Percentiles rank a stretch among this genome's conserved stretches.
Conservation (phyloP, 2,329 filamentous ascomycete genomes). For the Colletotrichum tamarilloi region DNA sequence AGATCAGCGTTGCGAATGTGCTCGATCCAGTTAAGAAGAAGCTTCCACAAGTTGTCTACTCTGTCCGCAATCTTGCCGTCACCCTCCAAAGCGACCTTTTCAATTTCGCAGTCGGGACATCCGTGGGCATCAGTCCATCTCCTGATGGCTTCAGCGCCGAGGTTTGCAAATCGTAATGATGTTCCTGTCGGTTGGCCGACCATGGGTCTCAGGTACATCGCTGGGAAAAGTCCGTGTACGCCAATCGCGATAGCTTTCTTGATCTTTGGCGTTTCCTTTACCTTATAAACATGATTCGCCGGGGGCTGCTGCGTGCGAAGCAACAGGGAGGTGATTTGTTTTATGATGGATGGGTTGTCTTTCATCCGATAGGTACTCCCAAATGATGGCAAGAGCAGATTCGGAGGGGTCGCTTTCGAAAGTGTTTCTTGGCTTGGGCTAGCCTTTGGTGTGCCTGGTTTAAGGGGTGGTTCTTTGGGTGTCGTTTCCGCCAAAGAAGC, state of each 20-base stretch:
- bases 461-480: constrained; percentile 17
- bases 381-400: constrained; percentile 78
- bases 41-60: constrained; percentile 92
- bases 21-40: constrained; percentile 94
- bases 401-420: constrained; percentile 59
- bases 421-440: constrained; percentile 49
- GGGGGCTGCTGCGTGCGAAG: constrained; percentile 66
- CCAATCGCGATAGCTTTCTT: constrained; percentile 92
- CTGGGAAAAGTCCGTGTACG: constrained; percentile 93
- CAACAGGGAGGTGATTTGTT: constrained; percentile 70
- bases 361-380: constrained; percentile 74
- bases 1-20: constrained; percentile 89
- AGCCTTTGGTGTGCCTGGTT: constrained; percentile 27
- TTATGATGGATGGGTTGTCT: constrained; percentile 76
- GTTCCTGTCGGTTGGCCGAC: constrained; percentile 96
- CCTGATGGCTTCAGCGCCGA: constrained; percentile 84
- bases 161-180: constrained; percentile 90
- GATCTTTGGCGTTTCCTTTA: constrained; percentile 76
- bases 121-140: constrained; percentile 83
- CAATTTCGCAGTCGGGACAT: constrained; percentile 81
- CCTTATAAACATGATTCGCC: constrained; percentile 77
- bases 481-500: constrained; percentile 40
- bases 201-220: constrained; percentile 85
- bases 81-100: constrained; percentile 93
- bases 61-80: constrained; percentile 92